Conservation (phyloP, 1,284 basidiomycete genomes). For the Volvariella surrecta region DNA sequence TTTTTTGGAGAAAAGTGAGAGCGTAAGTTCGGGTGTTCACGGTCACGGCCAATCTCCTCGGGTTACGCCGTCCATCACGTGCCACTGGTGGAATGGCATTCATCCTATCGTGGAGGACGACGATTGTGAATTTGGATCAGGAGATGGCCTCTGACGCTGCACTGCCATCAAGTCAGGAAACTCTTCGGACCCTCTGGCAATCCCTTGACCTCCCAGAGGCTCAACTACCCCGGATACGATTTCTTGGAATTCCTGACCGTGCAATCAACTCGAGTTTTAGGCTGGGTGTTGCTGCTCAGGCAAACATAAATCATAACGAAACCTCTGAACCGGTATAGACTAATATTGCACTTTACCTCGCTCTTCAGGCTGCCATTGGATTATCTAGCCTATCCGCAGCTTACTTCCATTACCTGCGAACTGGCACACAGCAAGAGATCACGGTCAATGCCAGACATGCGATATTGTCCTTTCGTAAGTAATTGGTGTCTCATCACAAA, state of each 20-base stretch:
- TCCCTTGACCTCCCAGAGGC: slow-evolving; percentile 26
- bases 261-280: slow-evolving; percentile 42
- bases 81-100: slow-evolving; percentile 6
- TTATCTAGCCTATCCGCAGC: slow-evolving; percentile 46
- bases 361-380: slow-evolving; percentile 38
- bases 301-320: slow-evolving; percentile 12
- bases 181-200: slow-evolving; percentile 23
- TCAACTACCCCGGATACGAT: slow-evolving; percentile 24
- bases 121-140: too few relatives aligned
- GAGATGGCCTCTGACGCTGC: too few relatives aligned
- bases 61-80: slow-evolving; percentile 18
- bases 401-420: slow-evolving; percentile 38
- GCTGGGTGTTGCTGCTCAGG: slow-evolving; percentile 43
- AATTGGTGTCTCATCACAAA: not conserved
- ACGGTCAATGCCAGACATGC: slow-evolving; percentile 49
- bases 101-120: too few relatives aligned
- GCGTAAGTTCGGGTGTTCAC: slow-evolving; percentile 15
- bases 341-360: not conserved
- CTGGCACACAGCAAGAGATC: slow-evolving; percentile 39
- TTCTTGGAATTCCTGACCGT: slow-evolving; percentile 30
- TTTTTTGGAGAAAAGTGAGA: slow-evolving; percentile 19
- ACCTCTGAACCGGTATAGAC: not conserved
- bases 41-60: slow-evolving; percentile 13
- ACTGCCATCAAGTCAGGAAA: too few relatives aligned
- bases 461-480: slow-evolving; percentile 47